Conservation (phyloP, 129 eudicot species). For the Tagetes erecta region DNA sequence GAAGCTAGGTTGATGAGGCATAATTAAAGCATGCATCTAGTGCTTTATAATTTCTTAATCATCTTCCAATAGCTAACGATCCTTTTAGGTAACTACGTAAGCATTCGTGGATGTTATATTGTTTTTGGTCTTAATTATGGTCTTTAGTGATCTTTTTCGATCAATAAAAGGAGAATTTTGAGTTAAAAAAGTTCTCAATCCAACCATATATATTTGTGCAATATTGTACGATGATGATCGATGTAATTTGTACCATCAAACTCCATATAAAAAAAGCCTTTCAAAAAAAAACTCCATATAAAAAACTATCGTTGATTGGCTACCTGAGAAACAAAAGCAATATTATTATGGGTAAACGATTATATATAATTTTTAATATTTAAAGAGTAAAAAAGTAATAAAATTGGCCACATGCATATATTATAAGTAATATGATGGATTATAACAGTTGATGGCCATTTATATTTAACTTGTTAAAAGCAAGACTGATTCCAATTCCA, state of each 20-base stretch:
- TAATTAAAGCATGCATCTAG: no score
- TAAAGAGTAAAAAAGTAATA: background rate
- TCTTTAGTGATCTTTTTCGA: no score
- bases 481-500: slow-evolving; percentile 15
- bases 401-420: slow-evolving; percentile 3
- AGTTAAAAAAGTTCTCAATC: background rate
- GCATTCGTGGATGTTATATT: background rate
- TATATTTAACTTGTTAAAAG: slow-evolving; percentile 12
- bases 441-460: background rate
- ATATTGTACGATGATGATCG: background rate
- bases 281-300: background rate
- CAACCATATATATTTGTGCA: background rate
- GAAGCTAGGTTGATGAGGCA: no score
- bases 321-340: no score
- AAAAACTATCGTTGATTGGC: background rate
- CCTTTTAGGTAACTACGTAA: background rate
- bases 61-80: background rate
- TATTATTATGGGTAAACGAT: no score
- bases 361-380: background rate
- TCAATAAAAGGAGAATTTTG: no score
- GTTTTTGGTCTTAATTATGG: no score
- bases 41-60: background rate
- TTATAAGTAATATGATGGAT: background rate
- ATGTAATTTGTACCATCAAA: background rate
- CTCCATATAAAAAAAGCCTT: background rate